Evolutionary conservation across 2,329 filamentous ascomycete genomes (phyloP), one percentile per base, ranked within the genome.

Genomic region (Fusarium torreyae): DNA sequence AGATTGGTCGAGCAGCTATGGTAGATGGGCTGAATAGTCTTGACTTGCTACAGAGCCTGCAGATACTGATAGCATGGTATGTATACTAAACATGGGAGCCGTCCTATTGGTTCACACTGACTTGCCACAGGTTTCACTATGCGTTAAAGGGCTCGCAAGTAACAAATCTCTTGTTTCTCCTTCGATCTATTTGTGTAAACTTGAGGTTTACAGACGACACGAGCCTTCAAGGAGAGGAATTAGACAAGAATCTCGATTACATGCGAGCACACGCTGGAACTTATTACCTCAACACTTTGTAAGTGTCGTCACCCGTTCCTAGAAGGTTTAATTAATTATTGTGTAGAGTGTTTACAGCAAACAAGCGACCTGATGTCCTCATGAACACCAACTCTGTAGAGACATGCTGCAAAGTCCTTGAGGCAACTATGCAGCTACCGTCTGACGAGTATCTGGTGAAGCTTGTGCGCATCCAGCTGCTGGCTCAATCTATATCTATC

Each of bases 241-340:
- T 50, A 40, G 49, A 66, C 69, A 74, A 46, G 77, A 76, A 75
- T 22, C 66, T 86, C 11, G 83, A 86, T 57, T 74, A 81, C 45
- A 80, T 85, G 75, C 78, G 85, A 44, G 83, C 84, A 0, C 85
- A 84, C 70, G 79, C 80, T 1, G 84, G 83, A 4, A 83, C 82
- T 6, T 87, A 85, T 60, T 87, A 86, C 56, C 68, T 86, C 6
- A 83, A 84, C 31, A 84, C 84, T 8, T 69, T 84, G 83, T 85
- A 62, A 71, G 82, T 77, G 4, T 2, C 31, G 10, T 31, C 14
- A 24, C 17, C 8, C 6, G 14, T 7, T 10, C 10, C 24, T 26
- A 38, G 3, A 31, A 10, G 14, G 18, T 22, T 24, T 28, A 20
- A 57, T 68, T 45, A 45, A 57, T 18, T 14, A 5, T 15, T 20